These are phyloP conservation scores for Pleurozium schreberi DNA, from an alignment of 225 moss, liverwort and hornwort species.

Conservation along the genomic window DNA sequence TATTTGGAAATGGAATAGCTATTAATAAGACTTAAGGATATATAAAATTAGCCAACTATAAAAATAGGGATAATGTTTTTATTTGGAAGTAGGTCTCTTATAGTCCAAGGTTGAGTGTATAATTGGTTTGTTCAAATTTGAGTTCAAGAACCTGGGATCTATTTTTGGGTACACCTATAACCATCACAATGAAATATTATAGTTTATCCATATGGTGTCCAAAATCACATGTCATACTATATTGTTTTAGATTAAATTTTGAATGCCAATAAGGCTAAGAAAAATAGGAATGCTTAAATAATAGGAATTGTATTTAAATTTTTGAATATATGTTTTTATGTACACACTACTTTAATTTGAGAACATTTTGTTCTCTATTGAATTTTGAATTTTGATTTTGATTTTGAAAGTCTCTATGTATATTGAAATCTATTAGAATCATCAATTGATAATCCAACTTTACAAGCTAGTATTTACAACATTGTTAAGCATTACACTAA, in stretches of 20 bases:
- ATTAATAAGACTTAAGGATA: accelerated
- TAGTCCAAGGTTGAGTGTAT: background rate
- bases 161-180: background rate
- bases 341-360: too few species aligned
- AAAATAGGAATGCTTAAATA: background rate
- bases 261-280: background rate
- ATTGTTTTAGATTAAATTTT: background rate
- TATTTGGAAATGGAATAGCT: background rate
- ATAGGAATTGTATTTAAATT: background rate
- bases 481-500: too few species aligned
- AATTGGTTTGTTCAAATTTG: background rate
- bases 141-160: background rate
- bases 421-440: background rate
- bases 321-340: background rate
- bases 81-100: background rate
- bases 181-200: background rate
- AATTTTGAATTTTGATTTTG: background rate
- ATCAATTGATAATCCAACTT: background rate
- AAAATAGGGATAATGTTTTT: background rate
- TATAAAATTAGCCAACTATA: background rate
- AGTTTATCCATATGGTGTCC: background rate
- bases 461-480: background rate
- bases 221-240: background rate
- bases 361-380: too few species aligned
- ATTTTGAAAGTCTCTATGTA: background rate